A percentile compares a stretch with the other conserved stretches of the same genome.
phyloP scores from a whole-genome alignment of 106 monocot species.

The Triglochin maritima region DNA sequence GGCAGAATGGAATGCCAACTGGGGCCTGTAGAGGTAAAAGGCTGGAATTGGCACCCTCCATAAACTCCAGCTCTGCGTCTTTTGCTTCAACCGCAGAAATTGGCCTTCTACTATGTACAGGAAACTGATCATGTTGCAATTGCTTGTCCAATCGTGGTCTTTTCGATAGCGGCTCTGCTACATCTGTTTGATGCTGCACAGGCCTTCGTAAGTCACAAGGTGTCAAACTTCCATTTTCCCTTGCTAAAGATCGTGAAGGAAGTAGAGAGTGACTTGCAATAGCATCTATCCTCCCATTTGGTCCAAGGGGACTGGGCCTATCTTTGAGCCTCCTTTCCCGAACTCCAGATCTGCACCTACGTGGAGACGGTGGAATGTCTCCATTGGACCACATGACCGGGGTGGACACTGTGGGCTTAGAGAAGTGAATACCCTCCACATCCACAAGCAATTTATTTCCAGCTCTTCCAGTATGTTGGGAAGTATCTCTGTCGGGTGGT shows the following conservation, averaged over 20 bases:
- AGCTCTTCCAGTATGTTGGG: constrained; percentile 3
- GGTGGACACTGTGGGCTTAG: background rate
- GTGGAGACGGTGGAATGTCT: constrained; percentile 32
- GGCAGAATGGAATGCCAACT: constrained; percentile 73
- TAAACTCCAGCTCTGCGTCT: constrained; percentile 11
- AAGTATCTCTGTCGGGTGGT: background rate
- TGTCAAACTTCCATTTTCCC: constrained; percentile 27
- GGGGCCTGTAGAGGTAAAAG: constrained; percentile 50
- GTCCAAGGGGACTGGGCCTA: constrained; percentile 25
- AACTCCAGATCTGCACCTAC: constrained; percentile 15
- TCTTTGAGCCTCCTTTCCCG: constrained; percentile 29
- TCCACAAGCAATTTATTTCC: background rate
- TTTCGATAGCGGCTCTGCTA: constrained; percentile 26
- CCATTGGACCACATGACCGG: constrained; percentile 31
- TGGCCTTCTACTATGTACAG: background rate
- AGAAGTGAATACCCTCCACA: constrained; percentile 6
- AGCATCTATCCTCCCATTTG: constrained; percentile 37
- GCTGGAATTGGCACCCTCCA: constrained; percentile 4
- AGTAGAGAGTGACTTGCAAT: constrained; percentile 1
- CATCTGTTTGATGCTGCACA: constrained; percentile 13
- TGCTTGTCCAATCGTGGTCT: constrained; percentile 16
- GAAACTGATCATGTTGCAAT: constrained; percentile 1
- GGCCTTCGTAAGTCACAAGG: constrained; percentile 23
- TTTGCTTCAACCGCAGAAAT: constrained; percentile 1
- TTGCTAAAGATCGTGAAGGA: constrained; percentile 1